Conservation (phyloP, 2,329 filamentous ascomycete genomes). For the Phaeophleospora eucalypticola region DNA sequence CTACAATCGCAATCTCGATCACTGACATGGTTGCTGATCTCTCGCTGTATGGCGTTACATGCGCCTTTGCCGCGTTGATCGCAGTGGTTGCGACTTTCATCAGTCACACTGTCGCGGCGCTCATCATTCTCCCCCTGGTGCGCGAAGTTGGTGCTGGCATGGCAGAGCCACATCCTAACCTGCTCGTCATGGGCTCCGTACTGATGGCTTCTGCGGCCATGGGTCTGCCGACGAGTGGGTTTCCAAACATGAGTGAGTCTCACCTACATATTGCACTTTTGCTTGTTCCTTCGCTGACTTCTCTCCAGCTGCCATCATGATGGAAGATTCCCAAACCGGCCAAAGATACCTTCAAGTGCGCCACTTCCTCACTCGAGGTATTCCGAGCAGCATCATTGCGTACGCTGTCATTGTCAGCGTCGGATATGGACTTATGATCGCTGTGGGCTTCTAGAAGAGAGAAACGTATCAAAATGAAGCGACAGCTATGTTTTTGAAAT, state of each 20-base stretch:
- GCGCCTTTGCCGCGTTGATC: slow-evolving; percentile 80
- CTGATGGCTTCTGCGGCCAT: slow-evolving; percentile 98
- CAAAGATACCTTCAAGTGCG: slow-evolving; percentile 87
- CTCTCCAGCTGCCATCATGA: slow-evolving; percentile 89
- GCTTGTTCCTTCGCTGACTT: background rate
- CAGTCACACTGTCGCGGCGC: slow-evolving; percentile 89
- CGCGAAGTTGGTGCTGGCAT: slow-evolving; percentile 78
- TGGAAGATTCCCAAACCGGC: slow-evolving; percentile 87
- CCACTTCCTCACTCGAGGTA: slow-evolving; percentile 91
- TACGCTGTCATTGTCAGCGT: slow-evolving; percentile 79
- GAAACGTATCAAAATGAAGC: background rate
- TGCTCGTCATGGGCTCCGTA: slow-evolving; percentile 91
- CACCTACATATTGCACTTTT: background rate
- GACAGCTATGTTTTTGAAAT: background rate
- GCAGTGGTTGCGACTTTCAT: slow-evolving; percentile 96
- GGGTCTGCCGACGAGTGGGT: slow-evolving; percentile 91
- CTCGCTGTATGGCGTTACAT: slow-evolving; percentile 77
- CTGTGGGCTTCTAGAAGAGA: slow-evolving; percentile 56
- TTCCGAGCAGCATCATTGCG: slow-evolving; percentile 79
- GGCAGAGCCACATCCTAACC: slow-evolving; percentile 85
- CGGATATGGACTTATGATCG: slow-evolving; percentile 84
- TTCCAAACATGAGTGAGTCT: slow-evolving; percentile 97
- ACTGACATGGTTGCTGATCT: slow-evolving; percentile 69
- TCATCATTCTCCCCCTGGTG: slow-evolving; percentile 91
- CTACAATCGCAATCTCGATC: slow-evolving; percentile 78